phyloP scores from a whole-genome alignment of 805 yeast species.

The Lipomyces mesembrius region DNA sequence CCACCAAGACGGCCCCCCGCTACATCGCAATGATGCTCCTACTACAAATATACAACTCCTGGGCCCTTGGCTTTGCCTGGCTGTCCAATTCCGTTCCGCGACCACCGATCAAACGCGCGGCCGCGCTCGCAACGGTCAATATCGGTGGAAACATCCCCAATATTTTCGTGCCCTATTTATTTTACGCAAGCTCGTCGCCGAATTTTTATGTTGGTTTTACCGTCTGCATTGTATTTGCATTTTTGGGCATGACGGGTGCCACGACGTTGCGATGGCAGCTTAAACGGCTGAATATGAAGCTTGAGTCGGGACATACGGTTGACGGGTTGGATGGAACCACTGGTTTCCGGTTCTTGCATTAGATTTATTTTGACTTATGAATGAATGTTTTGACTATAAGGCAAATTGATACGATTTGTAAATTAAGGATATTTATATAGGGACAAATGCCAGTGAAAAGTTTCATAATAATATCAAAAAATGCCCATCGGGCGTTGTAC shows the following conservation, averaged over 20 bases:
- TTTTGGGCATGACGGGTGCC: conserved; percentile 22
- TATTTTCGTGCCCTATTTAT: conserved; percentile 41
- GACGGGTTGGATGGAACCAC: conserved; percentile 42
- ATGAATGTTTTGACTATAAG: neutral
- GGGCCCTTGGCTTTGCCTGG: conserved; percentile 59
- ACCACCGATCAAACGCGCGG: conserved; percentile 53
- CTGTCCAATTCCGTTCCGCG: conserved; percentile 59
- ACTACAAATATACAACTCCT: conserved; percentile 62
- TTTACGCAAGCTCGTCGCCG: conserved; percentile 36
- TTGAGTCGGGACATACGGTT: conserved; percentile 38
- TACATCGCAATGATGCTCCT: conserved; percentile 60
- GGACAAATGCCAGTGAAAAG: too few species aligned
- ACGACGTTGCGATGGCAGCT: conserved; percentile 30
- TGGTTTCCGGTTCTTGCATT: conserved; percentile 39
- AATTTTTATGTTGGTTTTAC: conserved; percentile 42
- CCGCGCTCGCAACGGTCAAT: conserved; percentile 60
- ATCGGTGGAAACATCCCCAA: conserved; percentile 42
- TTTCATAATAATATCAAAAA: too few species aligned
- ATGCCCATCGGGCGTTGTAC: too few species aligned
- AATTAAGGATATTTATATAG: neutral
- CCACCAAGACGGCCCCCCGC: conserved; percentile 60
- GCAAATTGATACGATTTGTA: neutral
- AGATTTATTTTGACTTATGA: neutral
- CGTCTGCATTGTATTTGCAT: conserved; percentile 37
- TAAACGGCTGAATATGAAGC: conserved; percentile 34